Percentiles rank a stretch among this genome's conserved stretches.
phyloP scores from a whole-genome alignment of 345 rosid genomes.

The Psidium guajava region DNA sequence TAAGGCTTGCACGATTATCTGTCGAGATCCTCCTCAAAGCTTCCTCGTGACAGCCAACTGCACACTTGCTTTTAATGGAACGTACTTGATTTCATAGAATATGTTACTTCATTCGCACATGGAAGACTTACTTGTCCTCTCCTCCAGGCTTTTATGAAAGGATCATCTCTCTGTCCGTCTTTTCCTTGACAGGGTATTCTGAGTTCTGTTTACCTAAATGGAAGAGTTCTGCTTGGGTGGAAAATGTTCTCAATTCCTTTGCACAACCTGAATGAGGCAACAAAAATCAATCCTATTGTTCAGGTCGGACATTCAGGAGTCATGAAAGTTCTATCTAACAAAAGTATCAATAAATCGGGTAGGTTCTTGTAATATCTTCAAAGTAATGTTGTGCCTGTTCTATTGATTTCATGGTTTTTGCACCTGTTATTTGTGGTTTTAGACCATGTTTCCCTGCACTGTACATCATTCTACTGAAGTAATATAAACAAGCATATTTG shows the following conservation, averaged over 20 bases:
- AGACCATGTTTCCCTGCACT: neutral
- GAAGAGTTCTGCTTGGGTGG: slow-evolving; percentile 53
- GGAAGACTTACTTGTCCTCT: neutral
- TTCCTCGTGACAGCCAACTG: neutral
- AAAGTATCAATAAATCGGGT: slow-evolving; percentile 22
- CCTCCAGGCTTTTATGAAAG: neutral
- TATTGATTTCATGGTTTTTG: neutral
- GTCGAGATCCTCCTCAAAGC: neutral
- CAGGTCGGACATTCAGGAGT: slow-evolving; percentile 13
- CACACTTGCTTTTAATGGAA: neutral
- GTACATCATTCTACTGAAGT: neutral
- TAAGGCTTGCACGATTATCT: neutral
- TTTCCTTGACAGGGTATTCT: slow-evolving; percentile 56
- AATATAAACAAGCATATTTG: neutral
- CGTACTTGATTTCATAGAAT: neutral
- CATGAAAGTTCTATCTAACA: slow-evolving; percentile 6
- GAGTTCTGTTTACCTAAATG: slow-evolving; percentile 61
- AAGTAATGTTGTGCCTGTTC: neutral
- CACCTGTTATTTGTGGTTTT: neutral
- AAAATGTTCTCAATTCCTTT: slow-evolving; percentile 71
- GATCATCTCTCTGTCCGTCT: neutral
- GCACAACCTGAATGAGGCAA: slow-evolving; percentile 51
- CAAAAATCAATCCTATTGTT: slow-evolving; percentile 24
- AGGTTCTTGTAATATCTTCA: neutral
- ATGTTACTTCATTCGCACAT: neutral